phyloP scores from a whole-genome alignment of 2,329 filamentous ascomycete genomes.

The Fusarium marasasianum region DNA sequence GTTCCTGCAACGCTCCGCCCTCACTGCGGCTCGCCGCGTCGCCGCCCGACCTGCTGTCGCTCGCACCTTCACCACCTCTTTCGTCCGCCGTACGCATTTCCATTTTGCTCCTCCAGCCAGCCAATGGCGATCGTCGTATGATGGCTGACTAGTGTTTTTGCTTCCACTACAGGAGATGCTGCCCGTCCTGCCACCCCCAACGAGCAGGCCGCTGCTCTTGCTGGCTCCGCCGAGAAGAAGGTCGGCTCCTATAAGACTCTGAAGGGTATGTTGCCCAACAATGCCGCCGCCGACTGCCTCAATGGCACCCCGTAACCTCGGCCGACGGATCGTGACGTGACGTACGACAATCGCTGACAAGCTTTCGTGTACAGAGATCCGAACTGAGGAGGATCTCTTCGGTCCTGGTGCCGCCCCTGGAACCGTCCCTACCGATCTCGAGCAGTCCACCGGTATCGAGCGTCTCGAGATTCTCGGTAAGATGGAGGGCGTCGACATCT shows the following conservation, averaged over 20 bases:
- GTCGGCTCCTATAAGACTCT: constrained; percentile 57
- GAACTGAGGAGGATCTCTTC: constrained; percentile 81
- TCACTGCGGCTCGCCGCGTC: constrained; percentile 67
- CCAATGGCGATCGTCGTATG: constrained; percentile 46
- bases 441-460: constrained; percentile 97
- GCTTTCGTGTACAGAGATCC: constrained; percentile 73
- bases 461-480: constrained; percentile 99
- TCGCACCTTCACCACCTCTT: constrained; percentile 68
- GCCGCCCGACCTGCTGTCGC: constrained; percentile 63
- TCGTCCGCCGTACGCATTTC: constrained; percentile 65
- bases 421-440: constrained; percentile 90
- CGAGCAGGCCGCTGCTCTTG: constrained; percentile 50
- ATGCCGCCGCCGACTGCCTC: constrained; percentile 23
- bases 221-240: constrained; percentile 55
- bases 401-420: constrained; percentile 83
- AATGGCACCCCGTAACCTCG: constrained; percentile 37
- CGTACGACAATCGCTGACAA: constrained; percentile 34
- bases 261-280: constrained; percentile 54
- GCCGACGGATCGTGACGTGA: constrained; percentile 30
- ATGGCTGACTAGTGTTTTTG: constrained; percentile 42
- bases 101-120: constrained; percentile 36
- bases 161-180: constrained; percentile 48
- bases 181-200: constrained; percentile 49
- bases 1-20: constrained; percentile 72
- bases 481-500: constrained; percentile 98